Evolutionary conservation across 176 grass and related monocot genomes (phyloP), one percentile per base, ranked within the genome.

Genomic region (Oropetium thomaeum): DNA sequence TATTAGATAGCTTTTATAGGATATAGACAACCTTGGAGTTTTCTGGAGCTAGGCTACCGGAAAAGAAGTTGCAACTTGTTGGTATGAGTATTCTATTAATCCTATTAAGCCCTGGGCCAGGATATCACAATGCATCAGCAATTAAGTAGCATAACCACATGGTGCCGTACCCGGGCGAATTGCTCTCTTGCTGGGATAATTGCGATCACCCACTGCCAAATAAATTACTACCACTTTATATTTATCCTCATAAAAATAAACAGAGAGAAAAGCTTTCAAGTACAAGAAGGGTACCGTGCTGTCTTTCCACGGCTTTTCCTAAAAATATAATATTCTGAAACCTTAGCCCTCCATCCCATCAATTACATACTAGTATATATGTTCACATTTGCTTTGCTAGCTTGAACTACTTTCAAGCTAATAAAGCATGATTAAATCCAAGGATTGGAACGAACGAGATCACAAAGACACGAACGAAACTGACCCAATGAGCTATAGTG

Each of bases 281-380:
- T 86, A 81, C 83, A 76, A 55, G 35, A 75, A 75, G 44, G 20
- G 70, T 75, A 81, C 84, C 39, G 31, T 67, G 44, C 23, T 13
- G 38, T 49, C 32, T 79, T 75, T 69, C 76, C 23, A 74, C 15
- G 51, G 12, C 61, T 7, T 10, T 19, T 8, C 5, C 8, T 26
- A 44, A 29, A 67, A 29, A 85, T 62, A 35, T n/a, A n/a, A n/a
- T n/a, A 53, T 52, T 51, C 26, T 48, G 54, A 34, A 34, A 39
- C 38, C 69, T 17, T 67, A 75, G 62, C 76, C 32, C 62, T 68
- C 65, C 64, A 75, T 75, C 59, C 63, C 64, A 7, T 15, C 33
- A 59, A 76, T 86, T 75, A 63, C 40, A 67, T 70, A 44, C 23
- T 81, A 7, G n/a, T n/a, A n/a, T n/a, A n/a, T n/a, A n/a, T n/a